Base-by-base conservation (phyloP, 2,329 filamentous ascomycete species). In the Scytalidium lignicola region DNA sequence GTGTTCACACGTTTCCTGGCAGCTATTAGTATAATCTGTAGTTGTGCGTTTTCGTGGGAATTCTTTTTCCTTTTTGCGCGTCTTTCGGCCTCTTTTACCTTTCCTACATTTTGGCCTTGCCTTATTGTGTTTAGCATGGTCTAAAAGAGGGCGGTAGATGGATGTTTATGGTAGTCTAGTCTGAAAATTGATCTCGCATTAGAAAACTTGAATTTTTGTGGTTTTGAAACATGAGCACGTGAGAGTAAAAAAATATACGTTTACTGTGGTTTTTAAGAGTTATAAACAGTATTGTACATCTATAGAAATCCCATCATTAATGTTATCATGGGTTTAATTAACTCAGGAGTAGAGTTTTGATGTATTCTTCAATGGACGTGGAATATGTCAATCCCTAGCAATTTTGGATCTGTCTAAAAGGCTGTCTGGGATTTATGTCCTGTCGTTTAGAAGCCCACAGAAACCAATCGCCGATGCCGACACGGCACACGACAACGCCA, bases 81-180 rank as follows among this genome's bases (percentile, higher is more conserved):
- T 57, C 55, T 57, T 54, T 58, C 51, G 55, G 58, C 51, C 51
- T 55, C 56, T 48, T 55, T 29, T 44, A 50, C 51, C 52, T 58
- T 59, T 58, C 58, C 57, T 61, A 62, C 59, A 55, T 61, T 55
- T 29, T 58, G 56, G 56, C 55, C 53, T 59, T 60, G 58, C 61
- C 48, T 63, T 61, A 55, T 61, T 61, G 55, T 63, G 55, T 57
- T 62, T 63, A 55, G 58, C 60, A 62, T 62, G 61, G 60, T 63
- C 63, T 61, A 63, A 63, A 62, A 64, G 62, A 58, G 60, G 58
- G 54, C 57, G 55, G 55, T 63, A 63, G 62, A 63, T 62, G 62
- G 56, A 63, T 57, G 60, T 58, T 63, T 51, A 62, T 57, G 62
- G 58, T 65, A 66, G 63, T 62, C 56, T 65, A 64, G 62, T 60